Evolutionary conservation across 2,329 filamentous ascomycete species (phyloP), one percentile per base, ranked within the genome.

Genomic region (Pleomassaria siparia): DNA sequence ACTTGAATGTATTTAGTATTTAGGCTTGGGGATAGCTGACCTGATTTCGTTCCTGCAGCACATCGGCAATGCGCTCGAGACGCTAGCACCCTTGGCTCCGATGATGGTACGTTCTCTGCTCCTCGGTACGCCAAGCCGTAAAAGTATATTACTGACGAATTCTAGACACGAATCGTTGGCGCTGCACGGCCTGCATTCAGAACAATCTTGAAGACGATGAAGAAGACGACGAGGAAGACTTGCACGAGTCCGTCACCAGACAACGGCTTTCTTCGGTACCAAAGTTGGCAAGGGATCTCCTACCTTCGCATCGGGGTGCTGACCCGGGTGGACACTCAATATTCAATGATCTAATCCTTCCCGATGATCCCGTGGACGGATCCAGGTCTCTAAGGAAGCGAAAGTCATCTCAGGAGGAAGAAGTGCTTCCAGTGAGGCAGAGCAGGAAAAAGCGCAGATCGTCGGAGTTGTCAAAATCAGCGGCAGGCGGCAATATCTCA

Each of bases 31-130:
- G 80, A 66, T 54, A 48, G 54, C 67, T 71, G 66, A 67, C 64
- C 76, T 75, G 72, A 76, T 72, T 70, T 67, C 72, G 70, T 72
- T 63, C 66, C 67, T 76, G 67, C 76, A 96, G 92, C 91, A 64
- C 92, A 97, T 76, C 85, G 87, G 70, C 87, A 94, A 80, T 96
- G 92, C 74, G 91, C 90, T 49, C 84, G 87, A 65, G 82, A 87
- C 67, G 82, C 83, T 67, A 81, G 81, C 49, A 82, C 82, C 54
- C 74, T 88, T 60, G 75, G 74, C 59, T 73, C 79, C 54, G 80
- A 83, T 51, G 80, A 85, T 69, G 81, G 88, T 91, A 80, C 70
- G 80, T 66, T 53, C 55, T 49, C 12, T 45, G 47, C 42, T 30
- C 40, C 46, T 35, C 48, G 40, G 32, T 33, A 15, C 44, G 51